Evolutionary conservation across 768 basidiomycete species (phyloP), one percentile per base, ranked within the genome.

Genomic region (Tulasnella sp.): DNA sequence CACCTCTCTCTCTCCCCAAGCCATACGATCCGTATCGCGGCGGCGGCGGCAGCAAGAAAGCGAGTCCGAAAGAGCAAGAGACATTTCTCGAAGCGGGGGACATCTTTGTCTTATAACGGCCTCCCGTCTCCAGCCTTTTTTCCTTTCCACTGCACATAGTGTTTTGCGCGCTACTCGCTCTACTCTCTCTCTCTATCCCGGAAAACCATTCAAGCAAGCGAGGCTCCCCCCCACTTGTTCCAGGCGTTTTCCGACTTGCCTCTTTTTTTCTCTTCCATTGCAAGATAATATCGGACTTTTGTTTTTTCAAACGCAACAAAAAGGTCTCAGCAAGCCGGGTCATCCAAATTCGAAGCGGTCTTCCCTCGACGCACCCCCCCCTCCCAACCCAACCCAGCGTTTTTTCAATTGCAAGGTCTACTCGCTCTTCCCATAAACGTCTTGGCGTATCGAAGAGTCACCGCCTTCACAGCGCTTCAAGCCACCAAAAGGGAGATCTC

Each of bases 21-120:
- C 9, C 24, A 9, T 20, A 7, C 24, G 58, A 46, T 46, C 54
- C 64, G 34, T 37, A 34, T 69, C 34, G 12, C 31, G 6, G 37
- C 37, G 37, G 37, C 37, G n/a, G 64, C 31, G 64, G 34, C 64
- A 31, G 60, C 31, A 69, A 37, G 20, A 37, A 69, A 60, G n/a
- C 24, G 58, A 31, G 46, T 46, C 16, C 58, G 58, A 60, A 37
- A 69, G 31, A 37, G 34, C 64, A 69, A 69, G 34, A 37, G 64
- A 69, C 24, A 18, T 60, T 69, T 69, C 6, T 3, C 3, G n/a
- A 69, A 69, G 34, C 64, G 64, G 64, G 64, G 64, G 31, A 69
- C 64, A 69, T 69, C 64, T 69, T 69, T 69, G 64, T 69, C 64
- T 69, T 69, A 69, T 69, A 69, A 37, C 31, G 12, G 34, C 31